These are phyloP conservation scores for Trypanosoma platydactyli DNA, from an alignment of 208 protist species.

Conservation along the genomic window DNA sequence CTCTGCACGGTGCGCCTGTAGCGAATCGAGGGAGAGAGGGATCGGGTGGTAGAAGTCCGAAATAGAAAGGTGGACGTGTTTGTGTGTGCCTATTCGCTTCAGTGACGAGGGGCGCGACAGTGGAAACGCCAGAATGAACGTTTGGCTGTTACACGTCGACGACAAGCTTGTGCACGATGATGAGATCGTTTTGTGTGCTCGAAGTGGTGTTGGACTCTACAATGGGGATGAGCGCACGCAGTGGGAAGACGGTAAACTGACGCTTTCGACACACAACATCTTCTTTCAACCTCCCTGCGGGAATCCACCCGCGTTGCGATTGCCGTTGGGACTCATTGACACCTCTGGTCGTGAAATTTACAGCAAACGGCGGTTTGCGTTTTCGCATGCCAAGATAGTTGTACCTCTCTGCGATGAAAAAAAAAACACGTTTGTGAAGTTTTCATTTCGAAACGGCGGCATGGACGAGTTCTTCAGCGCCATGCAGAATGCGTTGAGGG, in stretches of 20 bases:
- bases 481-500: constrained; percentile 39
- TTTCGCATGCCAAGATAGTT: constrained; percentile 64
- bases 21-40: too few species aligned
- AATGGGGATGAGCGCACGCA: constrained; percentile 53
- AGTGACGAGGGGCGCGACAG: not conserved
- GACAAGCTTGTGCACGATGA: constrained; percentile 31
- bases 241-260: constrained; percentile 60
- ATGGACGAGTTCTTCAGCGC: constrained; percentile 45
- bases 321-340: constrained; percentile 49
- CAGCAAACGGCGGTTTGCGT: constrained; percentile 35
- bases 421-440: constrained; percentile 28
- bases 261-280: constrained; percentile 63
- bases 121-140: constrained; percentile 38
- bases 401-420: constrained; percentile 44
- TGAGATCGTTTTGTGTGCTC: constrained; percentile 53
- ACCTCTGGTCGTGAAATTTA: constrained; percentile 35
- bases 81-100: too few species aligned
- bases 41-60: too few species aligned
- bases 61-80: too few species aligned
- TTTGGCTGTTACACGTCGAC: constrained; percentile 45
- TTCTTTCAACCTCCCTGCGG: constrained; percentile 37
- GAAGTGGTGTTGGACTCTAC: constrained; percentile 52
- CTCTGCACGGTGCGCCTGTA: too few species aligned
- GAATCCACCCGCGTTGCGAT: constrained; percentile 33
- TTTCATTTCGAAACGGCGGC: constrained; percentile 70